Percentiles rank a stretch among this genome's conserved stretches.
Conservation (phyloP, 1,139 yeast genomes). For the Taphrina flavorubra region DNA sequence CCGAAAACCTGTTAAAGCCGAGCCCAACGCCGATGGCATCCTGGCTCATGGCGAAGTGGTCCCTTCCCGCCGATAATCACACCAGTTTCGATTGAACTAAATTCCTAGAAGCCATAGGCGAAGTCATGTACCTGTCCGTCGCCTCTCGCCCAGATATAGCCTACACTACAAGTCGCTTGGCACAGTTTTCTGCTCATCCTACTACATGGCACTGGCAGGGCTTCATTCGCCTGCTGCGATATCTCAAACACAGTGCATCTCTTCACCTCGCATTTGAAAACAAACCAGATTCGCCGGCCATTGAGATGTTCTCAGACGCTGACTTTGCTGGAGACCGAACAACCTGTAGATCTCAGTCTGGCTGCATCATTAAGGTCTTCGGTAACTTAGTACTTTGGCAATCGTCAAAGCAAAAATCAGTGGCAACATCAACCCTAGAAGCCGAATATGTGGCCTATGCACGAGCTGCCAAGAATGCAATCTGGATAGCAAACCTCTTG, state of each 20-base stretch:
- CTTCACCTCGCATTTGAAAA: neutral
- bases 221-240: neutral
- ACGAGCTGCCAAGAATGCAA: neutral
- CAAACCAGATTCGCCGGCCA: neutral
- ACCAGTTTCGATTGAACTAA: neutral
- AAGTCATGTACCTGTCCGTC: neutral
- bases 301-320: constrained; percentile 9
- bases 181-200: neutral
- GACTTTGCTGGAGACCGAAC: constrained; percentile 9
- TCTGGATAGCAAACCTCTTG: neutral
- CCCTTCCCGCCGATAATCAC: neutral
- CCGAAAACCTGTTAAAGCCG: neutral
- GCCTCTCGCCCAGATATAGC: constrained; percentile 13
- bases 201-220: constrained; percentile 2
- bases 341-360: neutral
- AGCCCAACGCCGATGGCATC: neutral
- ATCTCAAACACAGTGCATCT: neutral
- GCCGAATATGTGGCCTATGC: constrained; percentile 15
- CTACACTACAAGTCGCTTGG: neutral
- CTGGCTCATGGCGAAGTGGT: neutral
- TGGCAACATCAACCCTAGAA: constrained; percentile 1
- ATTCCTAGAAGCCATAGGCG: neutral
- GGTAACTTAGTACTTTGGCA: constrained; percentile 9
- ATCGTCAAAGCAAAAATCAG: constrained; percentile 6
- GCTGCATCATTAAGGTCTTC: neutral